Evolutionary conservation across 352 stramenopile species (phyloP).

Genomic region (Pythium insidiosum): DNA sequence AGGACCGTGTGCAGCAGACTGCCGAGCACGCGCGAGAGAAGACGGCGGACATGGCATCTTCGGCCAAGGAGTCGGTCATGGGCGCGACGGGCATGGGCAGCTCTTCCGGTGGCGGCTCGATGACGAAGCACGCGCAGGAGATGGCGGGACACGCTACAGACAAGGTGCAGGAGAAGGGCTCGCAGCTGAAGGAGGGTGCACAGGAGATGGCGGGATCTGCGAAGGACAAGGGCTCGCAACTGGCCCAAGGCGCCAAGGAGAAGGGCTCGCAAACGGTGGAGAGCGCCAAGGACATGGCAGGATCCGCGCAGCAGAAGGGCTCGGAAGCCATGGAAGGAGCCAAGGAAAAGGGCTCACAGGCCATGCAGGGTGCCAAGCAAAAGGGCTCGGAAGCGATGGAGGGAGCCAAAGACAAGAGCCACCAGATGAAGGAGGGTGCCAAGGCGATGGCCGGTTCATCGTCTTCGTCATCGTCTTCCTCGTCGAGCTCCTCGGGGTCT

Average conservation of each 20-base stretch:
- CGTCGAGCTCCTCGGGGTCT: not conserved
- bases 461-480: slow-evolving; percentile 1
- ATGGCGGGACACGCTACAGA: slow-evolving; percentile 15
- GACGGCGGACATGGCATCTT: slow-evolving; percentile 13
- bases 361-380: slow-evolving; percentile 10
- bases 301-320: slow-evolving; percentile 9
- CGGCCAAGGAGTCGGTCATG: slow-evolving; percentile 19
- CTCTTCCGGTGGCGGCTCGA: not conserved
- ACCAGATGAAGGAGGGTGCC: not conserved
- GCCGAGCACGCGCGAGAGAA: slow-evolving; percentile 17
- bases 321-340: slow-evolving; percentile 4
- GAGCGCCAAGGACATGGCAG: slow-evolving; percentile 9
- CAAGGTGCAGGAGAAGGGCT: slow-evolving; percentile 11
- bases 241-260: slow-evolving; percentile 13
- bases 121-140: slow-evolving; percentile 16
- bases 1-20: slow-evolving; percentile 9
- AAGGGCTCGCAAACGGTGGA: slow-evolving; percentile 7
- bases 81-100: slow-evolving; percentile 6
- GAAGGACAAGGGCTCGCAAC: slow-evolving; percentile 15
- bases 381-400: slow-evolving; percentile 7
- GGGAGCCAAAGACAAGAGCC: slow-evolving; percentile 4
- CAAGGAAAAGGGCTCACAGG: slow-evolving; percentile 3
- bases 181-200: slow-evolving; percentile 11
- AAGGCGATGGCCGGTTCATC: slow-evolving; percentile 7
- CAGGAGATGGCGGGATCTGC: slow-evolving; percentile 10